phyloP scores from a whole-genome alignment of 225 moss, liverwort and hornwort species.

The Pseudisothecium myosuroides region DNA sequence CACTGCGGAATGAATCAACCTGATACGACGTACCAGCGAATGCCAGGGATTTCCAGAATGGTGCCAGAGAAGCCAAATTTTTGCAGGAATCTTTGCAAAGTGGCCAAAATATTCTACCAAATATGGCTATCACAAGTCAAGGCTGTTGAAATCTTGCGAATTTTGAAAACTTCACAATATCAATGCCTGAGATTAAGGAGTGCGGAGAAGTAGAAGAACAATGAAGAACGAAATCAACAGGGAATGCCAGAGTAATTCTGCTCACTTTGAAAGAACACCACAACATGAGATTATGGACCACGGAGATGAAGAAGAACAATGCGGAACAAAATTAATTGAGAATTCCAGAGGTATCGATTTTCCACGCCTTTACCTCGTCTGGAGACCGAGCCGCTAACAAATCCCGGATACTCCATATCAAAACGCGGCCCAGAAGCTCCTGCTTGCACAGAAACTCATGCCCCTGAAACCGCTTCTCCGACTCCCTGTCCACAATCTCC shows the following conservation, averaged over 20 bases:
- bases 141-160: background rate
- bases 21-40: background rate
- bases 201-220: background rate
- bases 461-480: slow-evolving; percentile 30
- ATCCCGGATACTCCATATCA: slow-evolving; percentile 28
- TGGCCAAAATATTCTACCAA: background rate
- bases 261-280: background rate
- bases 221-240: background rate
- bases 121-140: background rate
- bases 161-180: background rate
- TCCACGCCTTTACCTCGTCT: slow-evolving; percentile 11
- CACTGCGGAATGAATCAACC: background rate
- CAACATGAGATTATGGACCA: background rate
- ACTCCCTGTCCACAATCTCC: slow-evolving; percentile 24
- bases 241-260: background rate
- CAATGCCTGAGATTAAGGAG: background rate
- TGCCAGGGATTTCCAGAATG: background rate
- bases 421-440: slow-evolving; percentile 16
- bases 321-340: background rate
- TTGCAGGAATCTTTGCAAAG: background rate
- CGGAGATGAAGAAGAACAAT: background rate
- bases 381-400: slow-evolving; percentile 19
- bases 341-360: background rate
- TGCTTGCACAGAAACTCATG: slow-evolving; percentile 36
- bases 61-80: background rate